Base-by-base conservation (phyloP, 129 eudicot species). In the Tanacetum coccineum region DNA sequence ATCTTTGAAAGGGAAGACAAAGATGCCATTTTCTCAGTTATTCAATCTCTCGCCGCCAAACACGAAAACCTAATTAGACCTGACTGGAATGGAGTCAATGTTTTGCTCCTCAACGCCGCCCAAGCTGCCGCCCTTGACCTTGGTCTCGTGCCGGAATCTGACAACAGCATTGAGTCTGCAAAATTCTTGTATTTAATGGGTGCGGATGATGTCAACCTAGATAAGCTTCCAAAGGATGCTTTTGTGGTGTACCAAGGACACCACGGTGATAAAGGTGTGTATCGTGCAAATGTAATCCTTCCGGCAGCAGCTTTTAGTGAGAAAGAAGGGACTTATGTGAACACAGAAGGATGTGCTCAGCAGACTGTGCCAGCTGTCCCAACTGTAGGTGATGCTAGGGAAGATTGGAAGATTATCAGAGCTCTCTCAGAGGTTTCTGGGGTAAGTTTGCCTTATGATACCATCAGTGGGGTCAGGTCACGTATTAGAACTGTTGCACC, bases 91-190 rank as follows among this genome's bases (percentile, higher is more conserved):
- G 99, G 99, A 7, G 70, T 94, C 74, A 94, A 94, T 4, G 79
- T 81, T 9, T 63, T 94, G 65, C 90, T 94, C 54, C 84, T 89
- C 9, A 86, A 94, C 55, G 99, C 99, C 11, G 89, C 99, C 70
- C 99, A 94, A 85, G 96, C 99, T 20, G 99, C 99, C 13, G 90
- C 99, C 21, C 89, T 94, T 3, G 99, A 94, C 84, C 94, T 91
- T 7, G 98, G 96, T 10, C 96, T 93, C 20, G 92, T 84, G 28
- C 88, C 96, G 0, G 96, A 93, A 79, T 80, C 96, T 11, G 95
- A 82, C 55, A 82, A 79, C 30, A 72, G 86, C 82, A 82, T 89
- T 5, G 96, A 93, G 30, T 65, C 95, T 0, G 92, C 99, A 3
- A 93, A 93, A 30, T 82, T 93, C 30, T 36, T 84, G 64, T 93